These are phyloP conservation scores for Brettanomyces sp. DNA, from an alignment of 805 yeast genomes.

Conservation along the genomic window DNA sequence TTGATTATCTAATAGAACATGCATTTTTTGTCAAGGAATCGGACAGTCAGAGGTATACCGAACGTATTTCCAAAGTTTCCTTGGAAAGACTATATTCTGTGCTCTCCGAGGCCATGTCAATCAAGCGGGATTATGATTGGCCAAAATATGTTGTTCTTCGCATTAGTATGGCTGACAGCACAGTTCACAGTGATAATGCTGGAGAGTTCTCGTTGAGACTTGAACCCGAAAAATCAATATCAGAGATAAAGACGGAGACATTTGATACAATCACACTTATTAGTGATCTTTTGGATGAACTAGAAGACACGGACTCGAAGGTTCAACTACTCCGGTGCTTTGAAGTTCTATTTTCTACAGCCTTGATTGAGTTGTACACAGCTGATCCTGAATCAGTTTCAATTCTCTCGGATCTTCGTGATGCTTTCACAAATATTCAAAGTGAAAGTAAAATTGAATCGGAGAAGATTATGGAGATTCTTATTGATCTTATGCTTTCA, in stretches of 20 bases:
- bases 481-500: constrained; percentile 45
- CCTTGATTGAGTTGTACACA: constrained; percentile 63
- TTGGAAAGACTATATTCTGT: constrained; percentile 62
- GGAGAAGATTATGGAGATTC: constrained; percentile 25
- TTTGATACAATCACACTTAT: constrained; percentile 38
- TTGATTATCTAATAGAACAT: constrained; percentile 19
- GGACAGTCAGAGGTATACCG: neutral
- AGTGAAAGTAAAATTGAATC: constrained; percentile 25
- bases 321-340: constrained; percentile 36
- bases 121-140: constrained; percentile 8
- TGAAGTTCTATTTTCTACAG: constrained; percentile 70
- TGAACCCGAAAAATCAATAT: constrained; percentile 27
- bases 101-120: constrained; percentile 30
- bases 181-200: constrained; percentile 29
- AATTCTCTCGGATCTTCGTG: constrained; percentile 62
- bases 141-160: constrained; percentile 7
- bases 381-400: constrained; percentile 73
- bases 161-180: constrained; percentile 34
- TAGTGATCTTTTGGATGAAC: constrained; percentile 17
- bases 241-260: constrained; percentile 36
- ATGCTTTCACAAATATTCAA: constrained; percentile 41
- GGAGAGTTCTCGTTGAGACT: neutral
- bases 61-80: constrained; percentile 31
- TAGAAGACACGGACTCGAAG: constrained; percentile 15
- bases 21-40: constrained; percentile 11